Percentiles rank a stretch among this genome's conserved stretches.
phyloP scores from a whole-genome alignment of 257 asterid species.

The Solanum phureja region DNA sequence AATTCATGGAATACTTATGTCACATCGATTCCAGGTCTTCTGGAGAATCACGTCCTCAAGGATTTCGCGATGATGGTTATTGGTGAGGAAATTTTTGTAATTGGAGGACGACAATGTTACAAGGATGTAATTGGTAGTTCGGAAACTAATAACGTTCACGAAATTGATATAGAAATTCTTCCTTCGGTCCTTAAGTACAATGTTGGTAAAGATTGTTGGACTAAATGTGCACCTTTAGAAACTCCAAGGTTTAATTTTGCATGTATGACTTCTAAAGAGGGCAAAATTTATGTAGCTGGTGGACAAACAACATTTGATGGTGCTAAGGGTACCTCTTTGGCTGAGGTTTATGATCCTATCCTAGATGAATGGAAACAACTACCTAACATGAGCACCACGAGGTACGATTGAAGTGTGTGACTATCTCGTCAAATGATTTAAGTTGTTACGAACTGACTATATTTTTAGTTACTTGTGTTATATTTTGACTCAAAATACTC shows the following conservation, averaged over 20 bases:
- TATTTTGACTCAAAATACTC: background rate
- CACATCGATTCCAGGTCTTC: constrained; percentile 27
- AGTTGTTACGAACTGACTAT: background rate
- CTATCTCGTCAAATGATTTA: background rate
- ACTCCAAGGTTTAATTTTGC: constrained; percentile 44
- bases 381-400: constrained; percentile 32
- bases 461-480: background rate
- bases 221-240: constrained; percentile 27
- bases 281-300: constrained; percentile 42
- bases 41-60: constrained; percentile 29
- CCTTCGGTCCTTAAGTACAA: constrained; percentile 32
- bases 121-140: background rate
- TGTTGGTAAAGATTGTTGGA: constrained; percentile 25
- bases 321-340: constrained; percentile 43
- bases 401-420: background rate
- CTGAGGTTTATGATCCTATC: constrained; percentile 41
- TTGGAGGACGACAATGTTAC: background rate
- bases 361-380: constrained; percentile 40
- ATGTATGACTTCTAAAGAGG: constrained; percentile 22
- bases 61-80: constrained; percentile 41
- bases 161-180: constrained; percentile 1
- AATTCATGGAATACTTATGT: constrained; percentile 24
- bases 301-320: constrained; percentile 27
- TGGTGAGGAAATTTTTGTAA: background rate
- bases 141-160: background rate